Evolutionary conservation across 2,329 filamentous ascomycete species (phyloP).

Genomic region (Penicillium freii): DNA sequence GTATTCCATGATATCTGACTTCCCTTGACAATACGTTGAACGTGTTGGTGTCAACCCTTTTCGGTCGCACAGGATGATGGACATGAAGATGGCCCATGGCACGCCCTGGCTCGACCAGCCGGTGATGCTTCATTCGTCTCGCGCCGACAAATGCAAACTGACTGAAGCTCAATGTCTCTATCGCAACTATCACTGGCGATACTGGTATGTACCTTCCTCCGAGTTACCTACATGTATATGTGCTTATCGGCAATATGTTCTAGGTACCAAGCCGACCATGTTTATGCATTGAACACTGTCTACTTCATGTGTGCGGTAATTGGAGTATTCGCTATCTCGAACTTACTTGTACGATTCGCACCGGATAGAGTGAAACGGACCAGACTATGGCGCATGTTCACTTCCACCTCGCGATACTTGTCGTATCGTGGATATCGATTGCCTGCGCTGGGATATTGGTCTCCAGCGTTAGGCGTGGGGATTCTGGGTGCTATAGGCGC

Average conservation of each 20-base stretch:
- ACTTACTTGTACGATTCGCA: conserved; percentile 34
- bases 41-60: neutral
- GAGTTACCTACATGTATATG: neutral
- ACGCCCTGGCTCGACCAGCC: conserved; percentile 35
- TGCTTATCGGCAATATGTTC: neutral
- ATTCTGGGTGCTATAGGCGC: conserved; percentile 42
- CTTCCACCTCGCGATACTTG: conserved; percentile 42
- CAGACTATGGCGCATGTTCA: conserved; percentile 32
- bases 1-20: neutral
- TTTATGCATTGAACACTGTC: conserved; percentile 53
- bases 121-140: conserved; percentile 34
- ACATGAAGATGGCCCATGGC: conserved; percentile 17
- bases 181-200: conserved; percentile 28
- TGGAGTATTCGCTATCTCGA: conserved; percentile 47
- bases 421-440: conserved; percentile 44
- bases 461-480: conserved; percentile 48
- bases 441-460: conserved; percentile 40
- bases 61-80: conserved; percentile 13
- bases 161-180: conserved; percentile 32
- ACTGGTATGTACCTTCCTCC: conserved; percentile 27
- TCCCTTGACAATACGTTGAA: neutral
- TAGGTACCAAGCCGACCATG: conserved; percentile 56
- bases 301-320: conserved; percentile 55
- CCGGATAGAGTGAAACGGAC: conserved; percentile 29
- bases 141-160: conserved; percentile 29